phyloP scores from a whole-genome alignment of 2,329 filamentous ascomycete genomes.

The Rugonectria rugulosa region DNA sequence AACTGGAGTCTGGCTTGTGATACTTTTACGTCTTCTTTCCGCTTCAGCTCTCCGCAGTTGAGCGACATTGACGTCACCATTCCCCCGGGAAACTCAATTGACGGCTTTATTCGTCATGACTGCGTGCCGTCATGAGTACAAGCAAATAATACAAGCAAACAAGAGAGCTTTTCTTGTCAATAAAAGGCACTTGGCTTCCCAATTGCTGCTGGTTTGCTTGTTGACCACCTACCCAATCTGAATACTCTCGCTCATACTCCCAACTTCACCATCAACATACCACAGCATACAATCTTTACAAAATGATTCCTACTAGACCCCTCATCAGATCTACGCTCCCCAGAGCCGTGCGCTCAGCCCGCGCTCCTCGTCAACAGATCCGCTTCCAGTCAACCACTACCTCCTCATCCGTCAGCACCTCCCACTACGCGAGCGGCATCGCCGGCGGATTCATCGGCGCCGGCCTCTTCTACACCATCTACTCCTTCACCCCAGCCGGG shows the following conservation, averaged over 20 bases:
- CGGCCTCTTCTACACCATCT: slow-evolving; percentile 51
- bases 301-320: slow-evolving; percentile 43
- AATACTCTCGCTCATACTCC: too few species aligned
- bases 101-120: slow-evolving; percentile 30
- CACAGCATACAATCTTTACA: neutral
- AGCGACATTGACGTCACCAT: slow-evolving; percentile 38
- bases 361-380: slow-evolving; percentile 37
- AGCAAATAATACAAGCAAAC: too few species aligned
- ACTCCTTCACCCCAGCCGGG: slow-evolving; percentile 55
- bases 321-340: slow-evolving; percentile 39
- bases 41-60: slow-evolving; percentile 8
- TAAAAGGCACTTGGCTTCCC: neutral
- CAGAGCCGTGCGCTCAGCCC: slow-evolving; percentile 38
- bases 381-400: slow-evolving; percentile 54
- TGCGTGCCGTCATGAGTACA: slow-evolving; percentile 27
- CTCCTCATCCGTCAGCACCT: slow-evolving; percentile 33
- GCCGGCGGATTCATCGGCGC: slow-evolving; percentile 55
- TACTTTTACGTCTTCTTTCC: too few species aligned
- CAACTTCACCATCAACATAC: slow-evolving; percentile 6
- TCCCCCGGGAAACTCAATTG: slow-evolving; percentile 22
- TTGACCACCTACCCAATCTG: neutral
- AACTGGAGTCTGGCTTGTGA: slow-evolving; percentile 16
- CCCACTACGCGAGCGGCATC: slow-evolving; percentile 50
- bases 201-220: too few species aligned
- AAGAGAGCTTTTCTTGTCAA: neutral